Conservation (phyloP, 2,329 filamentous ascomycete species). For the Cladosporium sp. region DNA sequence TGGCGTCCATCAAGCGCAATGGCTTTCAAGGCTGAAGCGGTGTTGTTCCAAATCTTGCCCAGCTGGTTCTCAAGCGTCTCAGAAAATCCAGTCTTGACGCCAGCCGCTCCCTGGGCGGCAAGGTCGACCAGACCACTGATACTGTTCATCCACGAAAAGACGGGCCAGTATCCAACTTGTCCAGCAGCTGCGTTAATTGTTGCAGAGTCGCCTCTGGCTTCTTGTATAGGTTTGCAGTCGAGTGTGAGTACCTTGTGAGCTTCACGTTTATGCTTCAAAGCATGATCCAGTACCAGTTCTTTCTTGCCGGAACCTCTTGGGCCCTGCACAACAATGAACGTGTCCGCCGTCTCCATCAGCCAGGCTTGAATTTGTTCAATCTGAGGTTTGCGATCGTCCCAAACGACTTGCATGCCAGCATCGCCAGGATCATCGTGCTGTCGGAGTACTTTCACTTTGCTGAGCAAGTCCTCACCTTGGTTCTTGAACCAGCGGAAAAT, state of each 20-base stretch:
- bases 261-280: constrained; percentile 60
- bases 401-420: constrained; percentile 74
- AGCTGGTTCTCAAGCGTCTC: constrained; percentile 89
- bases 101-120: constrained; percentile 89
- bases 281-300: constrained; percentile 83
- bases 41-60: constrained; percentile 84
- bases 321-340: constrained; percentile 91
- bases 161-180: constrained; percentile 84
- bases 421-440: constrained; percentile 53
- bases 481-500: constrained; percentile 79
- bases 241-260: constrained; percentile 78
- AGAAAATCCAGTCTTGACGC: constrained; percentile 90
- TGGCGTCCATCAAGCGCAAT: constrained; percentile 70
- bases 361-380: constrained; percentile 82
- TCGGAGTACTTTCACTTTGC: constrained; percentile 49
- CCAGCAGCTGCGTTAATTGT: constrained; percentile 80
- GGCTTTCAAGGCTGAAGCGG: constrained; percentile 73
- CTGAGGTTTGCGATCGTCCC: constrained; percentile 79
- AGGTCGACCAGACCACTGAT: constrained; percentile 90
- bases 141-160: constrained; percentile 96
- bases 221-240: constrained; percentile 90
- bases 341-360: constrained; percentile 85
- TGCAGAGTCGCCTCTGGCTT: constrained; percentile 81
- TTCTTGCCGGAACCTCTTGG: constrained; percentile 88
- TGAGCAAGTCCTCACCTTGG: constrained; percentile 64